Percentiles rank a stretch among this genome's conserved stretches.
These are phyloP conservation scores for Escovopsis sp. DNA, from an alignment of 2,329 filamentous ascomycete genomes.

Conservation along the genomic window DNA sequence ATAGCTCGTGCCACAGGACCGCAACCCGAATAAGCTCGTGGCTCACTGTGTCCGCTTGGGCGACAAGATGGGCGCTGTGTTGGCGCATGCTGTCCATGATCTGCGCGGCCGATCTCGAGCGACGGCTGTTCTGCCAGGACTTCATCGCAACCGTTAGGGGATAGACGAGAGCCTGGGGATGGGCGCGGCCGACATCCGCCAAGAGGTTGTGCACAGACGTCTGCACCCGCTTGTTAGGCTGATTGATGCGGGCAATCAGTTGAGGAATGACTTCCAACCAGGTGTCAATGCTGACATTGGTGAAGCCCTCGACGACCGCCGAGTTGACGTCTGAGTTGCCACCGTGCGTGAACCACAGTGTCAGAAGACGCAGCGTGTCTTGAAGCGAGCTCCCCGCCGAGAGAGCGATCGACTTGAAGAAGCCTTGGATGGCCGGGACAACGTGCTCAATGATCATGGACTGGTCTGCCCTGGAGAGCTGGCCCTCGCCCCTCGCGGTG, in stretches of 20 bases:
- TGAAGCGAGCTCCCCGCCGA: constrained; percentile 87
- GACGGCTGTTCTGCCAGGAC: constrained; percentile 63
- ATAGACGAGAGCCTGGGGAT: constrained; percentile 93
- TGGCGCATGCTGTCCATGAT: constrained; percentile 98
- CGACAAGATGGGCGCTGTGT: constrained; percentile 81
- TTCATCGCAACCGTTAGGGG: constrained; percentile 97
- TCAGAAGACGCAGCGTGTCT: constrained; percentile 82
- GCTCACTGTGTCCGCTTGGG: constrained; percentile 89
- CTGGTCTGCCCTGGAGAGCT: constrained; percentile 32
- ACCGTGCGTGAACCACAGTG: constrained; percentile 92
- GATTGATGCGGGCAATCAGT: constrained; percentile 92
- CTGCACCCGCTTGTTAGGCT: constrained; percentile 77
- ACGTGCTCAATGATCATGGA: constrained; percentile 71
- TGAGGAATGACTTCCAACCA: constrained; percentile 98
- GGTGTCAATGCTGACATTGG: constrained; percentile 86
- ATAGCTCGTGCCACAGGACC: constrained; percentile 95
- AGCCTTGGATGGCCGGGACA: constrained; percentile 85
- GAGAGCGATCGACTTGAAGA: constrained; percentile 92
- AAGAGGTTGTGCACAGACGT: constrained; percentile 84
- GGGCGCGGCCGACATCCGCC: constrained; percentile 80
- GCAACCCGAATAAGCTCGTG: constrained; percentile 94
- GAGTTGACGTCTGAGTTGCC: constrained; percentile 75
- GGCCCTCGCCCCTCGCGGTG: constrained; percentile 47
- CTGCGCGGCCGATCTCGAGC: constrained; percentile 73
- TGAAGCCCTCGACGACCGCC: constrained; percentile 79